These are phyloP conservation scores for Allium cepa DNA, from an alignment of 106 monocot species.

Conservation along the genomic window DNA sequence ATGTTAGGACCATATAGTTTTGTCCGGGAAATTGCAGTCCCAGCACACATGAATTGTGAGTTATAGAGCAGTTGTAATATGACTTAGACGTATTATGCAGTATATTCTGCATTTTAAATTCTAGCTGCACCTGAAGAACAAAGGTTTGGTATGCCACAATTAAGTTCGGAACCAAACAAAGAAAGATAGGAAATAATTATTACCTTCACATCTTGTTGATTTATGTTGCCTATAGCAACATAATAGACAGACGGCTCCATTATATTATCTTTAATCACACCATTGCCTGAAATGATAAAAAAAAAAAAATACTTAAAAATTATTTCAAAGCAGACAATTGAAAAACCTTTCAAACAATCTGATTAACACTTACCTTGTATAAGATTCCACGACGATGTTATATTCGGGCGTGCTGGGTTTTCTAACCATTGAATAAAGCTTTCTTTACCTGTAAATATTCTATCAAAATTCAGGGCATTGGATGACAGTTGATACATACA, in stretches of 20 bases:
- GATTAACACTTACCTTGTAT: constrained; percentile 27
- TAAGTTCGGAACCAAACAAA: not conserved
- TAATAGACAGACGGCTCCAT: constrained; percentile 32
- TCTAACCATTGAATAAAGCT: constrained; percentile 36
- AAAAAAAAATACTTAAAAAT: not conserved
- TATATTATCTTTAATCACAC: constrained; percentile 27
- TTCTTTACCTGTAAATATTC: constrained; percentile 21
- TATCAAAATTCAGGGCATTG: not conserved
- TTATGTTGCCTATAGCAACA: constrained; percentile 36
- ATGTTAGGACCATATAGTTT: constrained; percentile 26
- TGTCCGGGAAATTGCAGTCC: constrained; percentile 19
- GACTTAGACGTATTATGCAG: constrained; percentile 44
- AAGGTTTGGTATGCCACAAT: not conserved
- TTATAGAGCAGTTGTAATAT: constrained; percentile 31
- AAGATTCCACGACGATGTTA: constrained; percentile 37
- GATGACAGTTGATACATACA: not conserved
- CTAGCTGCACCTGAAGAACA: constrained; percentile 25
- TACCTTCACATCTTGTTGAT: constrained; percentile 30
- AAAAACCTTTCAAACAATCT: not conserved
- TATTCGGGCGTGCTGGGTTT: constrained; percentile 21
- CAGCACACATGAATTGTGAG: constrained; percentile 20
- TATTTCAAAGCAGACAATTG: not conserved
- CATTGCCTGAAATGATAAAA: constrained; percentile 28
- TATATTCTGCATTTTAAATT: constrained; percentile 24
- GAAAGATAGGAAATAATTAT: not conserved